A percentile compares a stretch with the other conserved stretches of the same genome.
Conservation (phyloP, 2,329 filamentous ascomycete genomes). For the Tolypocladium paradoxum region DNA sequence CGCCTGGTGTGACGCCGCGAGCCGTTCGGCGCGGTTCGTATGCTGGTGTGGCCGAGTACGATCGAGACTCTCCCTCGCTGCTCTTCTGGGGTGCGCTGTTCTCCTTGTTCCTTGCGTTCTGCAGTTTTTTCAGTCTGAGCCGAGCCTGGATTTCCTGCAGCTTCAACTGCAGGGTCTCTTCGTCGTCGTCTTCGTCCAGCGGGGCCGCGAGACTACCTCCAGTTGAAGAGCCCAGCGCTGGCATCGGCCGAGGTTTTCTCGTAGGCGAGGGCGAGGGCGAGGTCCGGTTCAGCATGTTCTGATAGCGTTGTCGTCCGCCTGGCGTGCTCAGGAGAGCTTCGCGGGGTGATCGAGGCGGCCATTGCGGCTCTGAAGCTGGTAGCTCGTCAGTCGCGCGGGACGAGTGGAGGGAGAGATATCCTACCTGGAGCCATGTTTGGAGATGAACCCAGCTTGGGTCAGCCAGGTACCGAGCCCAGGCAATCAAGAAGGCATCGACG, state of each 20-base stretch:
- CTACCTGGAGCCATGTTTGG: conserved; percentile 8
- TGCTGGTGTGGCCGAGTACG: conserved; percentile 10
- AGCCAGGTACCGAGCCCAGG: conserved; percentile 1
- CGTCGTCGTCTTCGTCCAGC: conserved; percentile 49
- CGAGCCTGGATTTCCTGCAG: conserved; percentile 82
- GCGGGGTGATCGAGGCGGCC: conserved; percentile 57
- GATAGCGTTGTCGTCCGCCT: conserved; percentile 64
- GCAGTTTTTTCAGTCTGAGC: conserved; percentile 76
- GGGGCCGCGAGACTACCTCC: conserved; percentile 21
- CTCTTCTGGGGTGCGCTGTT: conserved; percentile 8
- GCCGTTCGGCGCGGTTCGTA: conserved; percentile 9
- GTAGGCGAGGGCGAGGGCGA: conserved; percentile 59
- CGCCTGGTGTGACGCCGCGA: conserved; percentile 16
- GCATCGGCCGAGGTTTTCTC: conserved; percentile 10
- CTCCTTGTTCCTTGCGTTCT: conserved; percentile 36
- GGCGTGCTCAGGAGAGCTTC: conserved; percentile 59
- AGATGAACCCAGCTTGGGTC: neutral
- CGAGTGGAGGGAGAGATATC: neutral
- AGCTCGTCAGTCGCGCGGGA: neutral
- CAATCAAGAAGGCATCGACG: neutral
- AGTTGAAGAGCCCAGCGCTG: conserved; percentile 4
- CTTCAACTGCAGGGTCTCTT: conserved; percentile 79
- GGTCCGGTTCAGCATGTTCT: conserved; percentile 53
- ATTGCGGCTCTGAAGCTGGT: conserved; percentile 39
- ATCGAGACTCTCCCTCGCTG: conserved; percentile 8